Evolutionary conservation across 768 basidiomycete genomes (phyloP), one percentile per base, ranked within the genome.

Genomic region (Pulveroboletus sp.): DNA sequence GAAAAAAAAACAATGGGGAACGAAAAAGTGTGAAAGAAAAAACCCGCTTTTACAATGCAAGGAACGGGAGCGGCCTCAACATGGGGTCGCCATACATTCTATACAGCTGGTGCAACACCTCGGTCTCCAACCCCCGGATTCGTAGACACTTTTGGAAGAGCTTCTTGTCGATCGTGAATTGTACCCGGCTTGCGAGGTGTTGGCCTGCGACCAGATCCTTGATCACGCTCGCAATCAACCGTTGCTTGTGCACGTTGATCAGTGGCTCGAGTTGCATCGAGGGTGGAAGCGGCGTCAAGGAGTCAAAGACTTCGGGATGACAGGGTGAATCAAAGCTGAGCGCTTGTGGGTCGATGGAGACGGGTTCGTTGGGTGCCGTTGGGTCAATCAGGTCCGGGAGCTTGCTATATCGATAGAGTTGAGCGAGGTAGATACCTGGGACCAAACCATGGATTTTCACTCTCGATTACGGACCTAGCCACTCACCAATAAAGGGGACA

Each of bases 231-330:
- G 90, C 88, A 44, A 90, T 87, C 56, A 85, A 69, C 31, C 90
- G 81, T 62, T 93, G 90, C 67, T 93, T 92, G 67, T 92, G 88
- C 6, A 93, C 85, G 62, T 91, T 93, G 69, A 93, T 89, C 49
- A 93, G 68, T 4, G 90, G 89, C 58, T 92, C 89, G 24, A 93
- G 77, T 52, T 84, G 80, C 74, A 91, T 88, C n/a, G 79, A 78
- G 1, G 80, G 62, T 0, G 90, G 90, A 5, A 92, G 78, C 8
- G 84, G 78, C 4, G 82, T 75, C 6, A 93, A 76, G 12, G 82
- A 74, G 1, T 81, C 74, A 65, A 93, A 93, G 23, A 91, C 87
- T 51, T 90, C 87, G 0, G 90, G 87, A 54, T 85, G 83, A 25
- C 83, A 77, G 2, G 82, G 87, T 8, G 84, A 67, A 52, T 85